Conservation (phyloP, 495 filamentous ascomycete species). For the Talaromyces wortmannii region DNA sequence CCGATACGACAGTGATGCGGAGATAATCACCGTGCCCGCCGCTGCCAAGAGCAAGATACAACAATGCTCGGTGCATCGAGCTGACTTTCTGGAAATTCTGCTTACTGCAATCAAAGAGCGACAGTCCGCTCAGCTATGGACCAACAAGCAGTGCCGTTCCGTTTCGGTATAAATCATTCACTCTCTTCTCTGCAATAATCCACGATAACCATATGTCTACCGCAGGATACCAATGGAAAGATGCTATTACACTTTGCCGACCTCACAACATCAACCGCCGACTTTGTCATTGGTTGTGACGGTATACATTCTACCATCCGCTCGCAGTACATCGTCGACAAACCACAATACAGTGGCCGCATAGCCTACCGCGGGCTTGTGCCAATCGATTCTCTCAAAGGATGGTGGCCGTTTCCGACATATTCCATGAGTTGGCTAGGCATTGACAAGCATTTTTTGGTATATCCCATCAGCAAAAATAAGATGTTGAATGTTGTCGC, state of each 20-base stretch:
- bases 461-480: constrained; percentile 21
- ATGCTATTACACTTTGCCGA: constrained; percentile 30
- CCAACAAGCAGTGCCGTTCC: constrained; percentile 6
- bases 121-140: constrained; percentile 18
- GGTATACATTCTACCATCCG: constrained; percentile 40
- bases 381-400: not conserved
- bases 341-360: constrained; percentile 4
- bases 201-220: too few species aligned
- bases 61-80: constrained; percentile 14
- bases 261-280: constrained; percentile 21
- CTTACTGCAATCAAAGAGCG: constrained; percentile 13
- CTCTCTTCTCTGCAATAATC: not conserved
- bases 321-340: constrained; percentile 14
- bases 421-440: constrained; percentile 14
- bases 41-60: constrained; percentile 5
- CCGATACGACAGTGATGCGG: constrained; percentile 19
- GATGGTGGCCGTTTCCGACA: constrained; percentile 19
- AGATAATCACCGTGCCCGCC: constrained; percentile 21
- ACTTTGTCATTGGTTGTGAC: constrained; percentile 41
- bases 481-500: constrained; percentile 17
- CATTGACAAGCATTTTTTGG: constrained; percentile 15
- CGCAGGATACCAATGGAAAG: constrained; percentile 14
- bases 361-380: constrained; percentile 18
- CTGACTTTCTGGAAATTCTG: constrained; percentile 20
- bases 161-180: not conserved